phyloP scores from a whole-genome alignment of 1,284 basidiomycete species.

The Sutorius eximius region DNA sequence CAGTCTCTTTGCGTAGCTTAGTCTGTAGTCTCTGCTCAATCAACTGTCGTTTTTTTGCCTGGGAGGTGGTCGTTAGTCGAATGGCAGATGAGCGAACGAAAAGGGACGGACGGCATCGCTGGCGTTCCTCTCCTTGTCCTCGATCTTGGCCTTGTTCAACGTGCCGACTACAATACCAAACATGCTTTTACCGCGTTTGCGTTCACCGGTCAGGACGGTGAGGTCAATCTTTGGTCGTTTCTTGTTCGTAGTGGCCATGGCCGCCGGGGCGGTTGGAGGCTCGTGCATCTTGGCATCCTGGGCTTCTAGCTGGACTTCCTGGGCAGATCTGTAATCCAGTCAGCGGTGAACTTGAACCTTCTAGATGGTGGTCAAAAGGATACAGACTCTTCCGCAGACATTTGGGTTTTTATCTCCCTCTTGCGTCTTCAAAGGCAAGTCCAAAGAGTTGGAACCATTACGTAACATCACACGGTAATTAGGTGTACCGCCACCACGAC shows the following conservation, averaged over 20 bases:
- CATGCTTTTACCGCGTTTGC: constrained; percentile 81
- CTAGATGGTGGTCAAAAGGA: constrained; percentile 4
- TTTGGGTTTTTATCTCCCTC: constrained; percentile 35
- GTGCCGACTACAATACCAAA: constrained; percentile 78
- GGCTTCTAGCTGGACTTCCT: constrained; percentile 35
- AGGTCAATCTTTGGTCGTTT: constrained; percentile 73
- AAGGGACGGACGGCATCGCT: constrained; percentile 65
- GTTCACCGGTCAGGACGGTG: constrained; percentile 51
- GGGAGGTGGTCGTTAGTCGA: constrained; percentile 5
- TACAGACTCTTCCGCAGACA: constrained; percentile 56
- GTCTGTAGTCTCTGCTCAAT: constrained; percentile 78
- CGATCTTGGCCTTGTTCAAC: constrained; percentile 78
- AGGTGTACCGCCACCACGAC: constrained; percentile 14
- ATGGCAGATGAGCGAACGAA: background rate
- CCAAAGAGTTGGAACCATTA: constrained; percentile 11
- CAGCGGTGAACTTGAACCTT: background rate
- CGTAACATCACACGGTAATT: constrained; percentile 27
- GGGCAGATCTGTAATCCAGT: constrained; percentile 27
- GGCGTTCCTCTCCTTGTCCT: constrained; percentile 75
- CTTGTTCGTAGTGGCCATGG: constrained; percentile 39
- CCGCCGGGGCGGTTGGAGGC: constrained; percentile 34
- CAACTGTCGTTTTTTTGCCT: constrained; percentile 78
- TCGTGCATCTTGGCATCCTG: constrained; percentile 39
- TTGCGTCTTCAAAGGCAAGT: background rate
- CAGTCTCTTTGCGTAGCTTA: constrained; percentile 79